These are phyloP conservation scores for Closterium sp. DNA, from an alignment of 139 green algal species.

Conservation along the genomic window DNA sequence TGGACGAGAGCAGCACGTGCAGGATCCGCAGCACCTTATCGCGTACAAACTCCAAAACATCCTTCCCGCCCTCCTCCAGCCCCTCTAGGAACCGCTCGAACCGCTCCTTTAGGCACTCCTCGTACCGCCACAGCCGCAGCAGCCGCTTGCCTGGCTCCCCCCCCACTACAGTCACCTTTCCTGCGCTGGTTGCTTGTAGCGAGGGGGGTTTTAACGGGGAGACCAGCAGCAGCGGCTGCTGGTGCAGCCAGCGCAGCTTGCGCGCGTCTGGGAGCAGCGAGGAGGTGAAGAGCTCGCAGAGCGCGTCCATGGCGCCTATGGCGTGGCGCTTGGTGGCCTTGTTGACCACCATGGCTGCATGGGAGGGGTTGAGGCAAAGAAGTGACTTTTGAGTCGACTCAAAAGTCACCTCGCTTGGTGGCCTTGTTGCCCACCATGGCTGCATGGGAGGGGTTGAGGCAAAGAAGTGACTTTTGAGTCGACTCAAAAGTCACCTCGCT, in stretches of 20 bases:
- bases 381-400: too few species aligned
- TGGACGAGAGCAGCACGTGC: not conserved
- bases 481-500: slow-evolving; percentile 4
- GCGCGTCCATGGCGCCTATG: slow-evolving; percentile 35
- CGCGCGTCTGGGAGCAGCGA: slow-evolving; percentile 79
- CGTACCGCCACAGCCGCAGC: slow-evolving; percentile 78
- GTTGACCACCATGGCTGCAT: slow-evolving; percentile 34
- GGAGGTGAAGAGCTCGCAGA: slow-evolving; percentile 73
- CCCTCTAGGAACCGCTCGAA: slow-evolving; percentile 19
- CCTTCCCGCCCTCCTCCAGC: not conserved
- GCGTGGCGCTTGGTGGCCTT: slow-evolving; percentile 50
- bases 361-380: not conserved
- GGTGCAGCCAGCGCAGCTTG: slow-evolving; percentile 57
- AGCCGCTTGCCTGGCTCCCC: slow-evolving; percentile 62
- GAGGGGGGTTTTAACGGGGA: not conserved
- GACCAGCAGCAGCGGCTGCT: slow-evolving; percentile 62
- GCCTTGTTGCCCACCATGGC: too few species aligned
- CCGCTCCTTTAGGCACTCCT: slow-evolving; percentile 82
- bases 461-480: too few species aligned
- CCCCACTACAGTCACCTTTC: not conserved
- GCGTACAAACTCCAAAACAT: not conserved
- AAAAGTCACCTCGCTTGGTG: too few species aligned
- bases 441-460: too few species aligned
- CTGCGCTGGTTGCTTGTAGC: not conserved
- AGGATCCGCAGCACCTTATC: not conserved